Base-by-base conservation (phyloP, 2,329 filamentous ascomycete genomes). In the Cucurbitaria berberidis region DNA sequence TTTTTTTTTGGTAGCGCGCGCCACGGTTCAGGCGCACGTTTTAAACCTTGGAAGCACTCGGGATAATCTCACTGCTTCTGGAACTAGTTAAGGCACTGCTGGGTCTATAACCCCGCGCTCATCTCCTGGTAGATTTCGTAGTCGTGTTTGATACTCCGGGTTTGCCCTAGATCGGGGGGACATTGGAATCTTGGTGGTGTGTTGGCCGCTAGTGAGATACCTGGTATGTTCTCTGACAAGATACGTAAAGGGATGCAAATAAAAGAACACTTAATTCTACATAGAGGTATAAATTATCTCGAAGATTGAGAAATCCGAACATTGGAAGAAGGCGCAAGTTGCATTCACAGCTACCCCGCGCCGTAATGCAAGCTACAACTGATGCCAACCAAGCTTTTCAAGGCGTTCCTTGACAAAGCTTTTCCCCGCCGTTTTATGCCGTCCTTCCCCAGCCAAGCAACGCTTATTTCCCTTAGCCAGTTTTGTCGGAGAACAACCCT, bases 391-490 rank as follows among this genome's bases (percentile, higher is more conserved):
- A 61, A 61, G 59, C 59, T 55, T 66, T 62, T n/a, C n/a, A 35
- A 7, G 48, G 46, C 46, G 40, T 30, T 16, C 36, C 46, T 61
- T 54, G 44, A 46, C 59, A 59, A 62, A 63, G 57, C 62, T 63
- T 63, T 54, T 55, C 9, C 39, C 15, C 21, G 44, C 45, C 32
- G 26, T 24, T 41, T 26, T 16, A n/a, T 42, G 27, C 35, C 27
- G 19, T 13, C 22, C 32, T 42, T 27, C n/a, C 22, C 11, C 44
- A 36, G 56, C 55, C 49, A 60, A 62, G 61, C 9, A 47, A 57
- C 54, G 62, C 62, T 62, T 63, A 55, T 45, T 39, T 21, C 11
- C 46, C 60, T 61, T 63, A 45, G 48, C 46, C 41, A 54, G 16
- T 32, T 45, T 55, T 58, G 32, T 22, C 40, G 43, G 4, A 21